A percentile compares a stretch with the other conserved stretches of the same genome.
phyloP scores from a whole-genome alignment of 495 filamentous ascomycete genomes.

The Neurospora pannonica region DNA sequence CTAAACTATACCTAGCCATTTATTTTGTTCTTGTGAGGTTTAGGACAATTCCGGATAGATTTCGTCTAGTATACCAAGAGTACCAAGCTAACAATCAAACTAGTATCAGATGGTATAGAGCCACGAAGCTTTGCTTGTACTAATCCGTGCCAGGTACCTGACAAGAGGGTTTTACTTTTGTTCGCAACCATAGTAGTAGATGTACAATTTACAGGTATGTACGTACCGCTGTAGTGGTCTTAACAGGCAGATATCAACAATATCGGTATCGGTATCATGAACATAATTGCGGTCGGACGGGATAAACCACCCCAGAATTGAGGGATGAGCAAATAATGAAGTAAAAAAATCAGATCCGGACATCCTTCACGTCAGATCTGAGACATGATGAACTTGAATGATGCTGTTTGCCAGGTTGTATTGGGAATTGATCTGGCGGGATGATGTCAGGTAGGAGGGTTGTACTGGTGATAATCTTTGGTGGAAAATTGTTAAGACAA shows the following conservation, averaged over 20 bases:
- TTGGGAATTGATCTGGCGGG: background rate
- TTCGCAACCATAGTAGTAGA: too few relatives aligned
- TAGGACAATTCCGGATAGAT: too few relatives aligned
- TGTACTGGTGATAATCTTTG: background rate
- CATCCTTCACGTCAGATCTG: background rate
- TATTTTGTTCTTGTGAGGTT: too few relatives aligned
- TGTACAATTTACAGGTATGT: background rate
- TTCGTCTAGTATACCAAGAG: too few relatives aligned
- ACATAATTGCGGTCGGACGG: background rate
- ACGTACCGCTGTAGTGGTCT: background rate
- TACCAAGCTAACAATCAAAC: too few relatives aligned
- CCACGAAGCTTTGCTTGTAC: too few relatives aligned
- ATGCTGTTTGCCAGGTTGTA: background rate
- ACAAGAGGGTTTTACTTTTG: too few relatives aligned
- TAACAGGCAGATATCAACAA: background rate
- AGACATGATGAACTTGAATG: background rate
- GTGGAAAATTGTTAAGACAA: background rate
- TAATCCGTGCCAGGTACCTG: too few relatives aligned
- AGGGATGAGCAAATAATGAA: background rate
- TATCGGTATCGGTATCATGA: background rate
- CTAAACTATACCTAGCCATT: too few relatives aligned
- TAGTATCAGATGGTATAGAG: too few relatives aligned
- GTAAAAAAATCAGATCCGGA: background rate
- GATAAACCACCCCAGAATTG: background rate
- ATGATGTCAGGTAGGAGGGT: background rate